Percentiles rank a stretch among this genome's conserved stretches.
Evolutionary conservation across 2,329 filamentous ascomycete species (phyloP).

Genomic region (Aspergillus niger): DNA sequence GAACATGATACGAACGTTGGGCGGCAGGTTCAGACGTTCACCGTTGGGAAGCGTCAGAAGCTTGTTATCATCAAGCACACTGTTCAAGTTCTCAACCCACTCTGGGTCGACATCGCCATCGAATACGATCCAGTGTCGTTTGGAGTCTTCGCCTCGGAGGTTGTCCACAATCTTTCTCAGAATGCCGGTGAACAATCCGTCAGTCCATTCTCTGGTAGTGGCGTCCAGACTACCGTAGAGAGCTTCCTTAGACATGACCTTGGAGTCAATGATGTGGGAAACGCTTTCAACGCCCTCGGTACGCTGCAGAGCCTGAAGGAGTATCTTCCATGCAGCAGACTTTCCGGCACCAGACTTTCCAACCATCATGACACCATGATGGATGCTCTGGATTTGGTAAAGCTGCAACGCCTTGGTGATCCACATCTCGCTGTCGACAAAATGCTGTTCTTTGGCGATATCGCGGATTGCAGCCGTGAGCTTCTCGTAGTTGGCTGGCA

Average conservation of each 20-base stretch:
- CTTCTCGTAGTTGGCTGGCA: constrained; percentile 80
- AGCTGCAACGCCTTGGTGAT: constrained; percentile 96
- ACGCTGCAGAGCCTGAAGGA: constrained; percentile 86
- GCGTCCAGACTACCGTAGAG: constrained; percentile 94
- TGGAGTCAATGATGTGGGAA: constrained; percentile 96
- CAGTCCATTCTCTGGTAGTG: constrained; percentile 97
- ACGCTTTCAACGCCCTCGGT: constrained; percentile 92
- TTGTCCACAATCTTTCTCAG: constrained; percentile 98
- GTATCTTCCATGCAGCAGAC: constrained; percentile 88
- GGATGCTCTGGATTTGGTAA: constrained; percentile 96
- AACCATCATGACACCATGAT: constrained; percentile 99
- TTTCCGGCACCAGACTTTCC: constrained; percentile 97
- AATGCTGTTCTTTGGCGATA: constrained; percentile 79
- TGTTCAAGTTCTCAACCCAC: constrained; percentile 99
- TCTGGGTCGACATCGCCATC: constrained; percentile 98
- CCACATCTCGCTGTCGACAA: constrained; percentile 92
- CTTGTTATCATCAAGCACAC: constrained; percentile 98
- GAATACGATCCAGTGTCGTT: constrained; percentile 99
- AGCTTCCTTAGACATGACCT: constrained; percentile 99
- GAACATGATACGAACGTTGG: constrained; percentile 99
- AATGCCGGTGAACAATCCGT: constrained; percentile 96
- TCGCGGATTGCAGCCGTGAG: constrained; percentile 79
- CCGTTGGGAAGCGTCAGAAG: constrained; percentile 94
- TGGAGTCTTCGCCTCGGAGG: constrained; percentile 91
- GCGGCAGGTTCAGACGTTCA: constrained; percentile 89